Evolutionary conservation across 1,284 basidiomycete species (phyloP).

Genomic region (Ganoderma lucidum): DNA sequence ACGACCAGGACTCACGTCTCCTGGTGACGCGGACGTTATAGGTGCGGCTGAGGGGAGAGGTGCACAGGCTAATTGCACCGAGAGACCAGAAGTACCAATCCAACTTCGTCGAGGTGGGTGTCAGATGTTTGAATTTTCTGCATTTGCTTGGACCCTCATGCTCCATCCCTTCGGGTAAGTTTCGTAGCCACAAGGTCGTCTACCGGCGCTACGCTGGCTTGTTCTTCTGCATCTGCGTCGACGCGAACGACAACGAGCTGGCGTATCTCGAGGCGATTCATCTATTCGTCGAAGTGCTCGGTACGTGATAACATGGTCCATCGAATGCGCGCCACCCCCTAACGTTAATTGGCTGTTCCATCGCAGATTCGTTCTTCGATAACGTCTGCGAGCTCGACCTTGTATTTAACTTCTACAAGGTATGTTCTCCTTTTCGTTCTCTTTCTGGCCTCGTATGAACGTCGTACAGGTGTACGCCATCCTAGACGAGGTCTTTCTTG

Average conservation of each 20-base stretch:
- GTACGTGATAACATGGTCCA: slow-evolving; percentile 52
- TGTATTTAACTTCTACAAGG: slow-evolving; percentile 98
- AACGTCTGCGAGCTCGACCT: slow-evolving; percentile 95
- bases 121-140: no score
- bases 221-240: slow-evolving; percentile 98
- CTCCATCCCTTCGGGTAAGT: no score
- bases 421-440: neutral
- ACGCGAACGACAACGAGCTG: slow-evolving; percentile 91
- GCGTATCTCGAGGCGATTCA: slow-evolving; percentile 80
- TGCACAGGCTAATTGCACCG: no score
- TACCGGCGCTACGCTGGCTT: slow-evolving; percentile 96
- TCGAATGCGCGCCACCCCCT: no score
- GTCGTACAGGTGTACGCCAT: slow-evolving; percentile 89
- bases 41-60: no score
- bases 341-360: neutral
- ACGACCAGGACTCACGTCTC: no score
- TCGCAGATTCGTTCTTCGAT: slow-evolving; percentile 94
- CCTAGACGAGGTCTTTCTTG: slow-evolving; percentile 98
- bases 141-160: no score
- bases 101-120: no score
- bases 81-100: no score
- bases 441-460: neutral
- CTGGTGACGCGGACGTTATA: no score
- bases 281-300: slow-evolving; percentile 97
- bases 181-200: slow-evolving; percentile 79